These are phyloP conservation scores for Phytomonas sp. DNA, from an alignment of 208 protist genomes.

Conservation along the genomic window DNA sequence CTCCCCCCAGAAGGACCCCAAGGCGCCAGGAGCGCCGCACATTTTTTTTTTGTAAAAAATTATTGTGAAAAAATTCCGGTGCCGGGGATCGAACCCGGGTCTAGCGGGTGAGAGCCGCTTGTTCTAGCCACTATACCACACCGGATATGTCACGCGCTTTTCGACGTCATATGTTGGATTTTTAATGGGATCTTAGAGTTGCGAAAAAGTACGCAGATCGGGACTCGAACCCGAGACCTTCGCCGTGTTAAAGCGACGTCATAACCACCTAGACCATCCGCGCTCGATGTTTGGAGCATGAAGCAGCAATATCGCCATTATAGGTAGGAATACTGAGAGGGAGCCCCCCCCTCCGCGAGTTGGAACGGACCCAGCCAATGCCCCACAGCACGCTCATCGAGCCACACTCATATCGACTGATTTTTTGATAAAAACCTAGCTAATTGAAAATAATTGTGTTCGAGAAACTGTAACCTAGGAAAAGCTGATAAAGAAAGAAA, in stretches of 20 bases:
- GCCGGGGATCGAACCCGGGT: conserved; percentile 91
- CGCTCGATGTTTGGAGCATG: conserved; percentile 26
- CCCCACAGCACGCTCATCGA: too few relatives aligned
- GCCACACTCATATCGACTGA: too few relatives aligned
- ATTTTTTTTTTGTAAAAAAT: too few relatives aligned
- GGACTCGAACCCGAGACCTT: conserved; percentile 90
- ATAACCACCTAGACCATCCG: conserved; percentile 91
- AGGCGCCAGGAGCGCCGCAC: too few relatives aligned
- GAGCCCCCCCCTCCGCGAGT: too few relatives aligned
- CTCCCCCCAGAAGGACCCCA: background rate
- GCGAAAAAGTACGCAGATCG: conserved; percentile 71
- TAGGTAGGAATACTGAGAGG: too few relatives aligned
- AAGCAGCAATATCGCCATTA: too few relatives aligned
- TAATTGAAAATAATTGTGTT: conserved; percentile 3
- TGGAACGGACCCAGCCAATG: too few relatives aligned
- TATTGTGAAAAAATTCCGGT: conserved; percentile 48
- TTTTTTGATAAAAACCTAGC: conserved; percentile 6
- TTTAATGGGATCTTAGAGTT: too few relatives aligned
- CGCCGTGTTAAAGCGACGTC: conserved; percentile 92
- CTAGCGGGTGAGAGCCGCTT: conserved; percentile 90
- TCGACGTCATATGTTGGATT: too few relatives aligned
- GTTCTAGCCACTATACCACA: conserved; percentile 92
- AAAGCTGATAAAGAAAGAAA: conserved; percentile 13
- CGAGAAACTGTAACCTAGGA: background rate
- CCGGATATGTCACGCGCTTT: conserved; percentile 58